These are phyloP conservation scores for Rugonectria rugulosa DNA, from an alignment of 2,329 filamentous ascomycete species.

Conservation along the genomic window DNA sequence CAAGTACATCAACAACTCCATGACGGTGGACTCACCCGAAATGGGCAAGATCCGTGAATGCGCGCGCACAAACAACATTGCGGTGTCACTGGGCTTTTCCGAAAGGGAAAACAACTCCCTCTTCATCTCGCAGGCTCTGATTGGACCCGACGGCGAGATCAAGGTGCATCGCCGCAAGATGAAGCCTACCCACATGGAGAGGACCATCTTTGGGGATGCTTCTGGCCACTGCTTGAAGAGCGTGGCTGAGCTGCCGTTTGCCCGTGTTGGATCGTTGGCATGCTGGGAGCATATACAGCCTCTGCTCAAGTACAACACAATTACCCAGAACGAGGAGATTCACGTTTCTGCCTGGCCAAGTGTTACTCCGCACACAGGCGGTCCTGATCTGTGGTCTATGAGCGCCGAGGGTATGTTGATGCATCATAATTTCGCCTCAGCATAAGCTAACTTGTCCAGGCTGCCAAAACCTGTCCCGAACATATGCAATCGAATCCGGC, in stretches of 20 bases:
- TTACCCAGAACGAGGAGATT: constrained; percentile 50
- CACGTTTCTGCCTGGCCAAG: constrained; percentile 57
- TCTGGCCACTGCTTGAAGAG: constrained; percentile 45
- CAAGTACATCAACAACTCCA: constrained; percentile 49
- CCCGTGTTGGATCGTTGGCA: constrained; percentile 50
- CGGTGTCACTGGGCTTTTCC: constrained; percentile 51
- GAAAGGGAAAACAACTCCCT: constrained; percentile 47
- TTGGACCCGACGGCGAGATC: constrained; percentile 49
- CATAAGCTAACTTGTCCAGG: background rate
- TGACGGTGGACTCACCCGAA: constrained; percentile 47
- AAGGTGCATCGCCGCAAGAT: constrained; percentile 53
- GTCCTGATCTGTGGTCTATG: constrained; percentile 9
- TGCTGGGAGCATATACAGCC: constrained; percentile 60
- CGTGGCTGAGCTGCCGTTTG: constrained; percentile 47
- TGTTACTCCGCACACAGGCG: constrained; percentile 4
- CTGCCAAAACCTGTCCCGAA: constrained; percentile 9
- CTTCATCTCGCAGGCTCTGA: constrained; percentile 55
- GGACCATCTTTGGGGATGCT: constrained; percentile 56
- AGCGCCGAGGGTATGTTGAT: constrained; percentile 5
- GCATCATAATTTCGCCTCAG: too few species aligned
- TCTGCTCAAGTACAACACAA: constrained; percentile 53
- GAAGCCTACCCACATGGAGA: constrained; percentile 60
- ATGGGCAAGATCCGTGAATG: constrained; percentile 45
- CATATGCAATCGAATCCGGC: constrained; percentile 15
- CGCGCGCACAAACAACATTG: constrained; percentile 45